A percentile compares a stretch with the other conserved stretches of the same genome.
Evolutionary conservation across 2,329 filamentous ascomycete species (phyloP).

Genomic region (Aureobasidium musti): DNA sequence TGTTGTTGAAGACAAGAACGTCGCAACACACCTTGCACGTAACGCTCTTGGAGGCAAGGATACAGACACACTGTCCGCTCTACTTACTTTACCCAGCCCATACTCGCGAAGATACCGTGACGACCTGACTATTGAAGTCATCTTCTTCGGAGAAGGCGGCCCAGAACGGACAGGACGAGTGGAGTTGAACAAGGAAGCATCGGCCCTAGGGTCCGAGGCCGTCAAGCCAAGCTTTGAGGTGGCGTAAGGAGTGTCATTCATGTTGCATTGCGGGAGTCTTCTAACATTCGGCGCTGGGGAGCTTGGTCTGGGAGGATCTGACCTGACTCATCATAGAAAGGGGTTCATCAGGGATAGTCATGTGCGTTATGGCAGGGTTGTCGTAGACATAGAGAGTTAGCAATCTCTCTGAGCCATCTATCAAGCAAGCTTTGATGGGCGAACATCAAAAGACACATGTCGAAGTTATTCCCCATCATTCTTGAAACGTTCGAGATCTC

Average conservation of each 20-base stretch:
- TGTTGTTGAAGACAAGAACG: constrained; percentile 92
- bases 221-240: constrained; percentile 34
- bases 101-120: constrained; percentile 92
- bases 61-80: constrained; percentile 86
- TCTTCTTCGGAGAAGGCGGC: constrained; percentile 87
- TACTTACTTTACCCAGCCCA: constrained; percentile 87
- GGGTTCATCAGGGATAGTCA: not conserved
- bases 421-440: not conserved
- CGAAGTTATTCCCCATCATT: not conserved
- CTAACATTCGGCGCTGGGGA: not conserved
- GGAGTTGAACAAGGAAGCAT: constrained; percentile 83
- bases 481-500: not conserved
- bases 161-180: constrained; percentile 76
- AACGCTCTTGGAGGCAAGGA: constrained; percentile 95
- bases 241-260: not conserved
- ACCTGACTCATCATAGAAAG: not conserved
- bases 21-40: constrained; percentile 89
- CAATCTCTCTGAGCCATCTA: not conserved
- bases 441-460: not conserved
- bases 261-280: constrained; percentile 27
- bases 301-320: constrained; percentile 6
- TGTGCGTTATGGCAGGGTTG: not conserved
- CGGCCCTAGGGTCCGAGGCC: constrained; percentile 42
- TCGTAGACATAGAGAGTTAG: not conserved
- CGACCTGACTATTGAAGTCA: constrained; percentile 94